phyloP scores from a whole-genome alignment of 257 asterid genomes.

The Solanum lycopersicoides region DNA sequence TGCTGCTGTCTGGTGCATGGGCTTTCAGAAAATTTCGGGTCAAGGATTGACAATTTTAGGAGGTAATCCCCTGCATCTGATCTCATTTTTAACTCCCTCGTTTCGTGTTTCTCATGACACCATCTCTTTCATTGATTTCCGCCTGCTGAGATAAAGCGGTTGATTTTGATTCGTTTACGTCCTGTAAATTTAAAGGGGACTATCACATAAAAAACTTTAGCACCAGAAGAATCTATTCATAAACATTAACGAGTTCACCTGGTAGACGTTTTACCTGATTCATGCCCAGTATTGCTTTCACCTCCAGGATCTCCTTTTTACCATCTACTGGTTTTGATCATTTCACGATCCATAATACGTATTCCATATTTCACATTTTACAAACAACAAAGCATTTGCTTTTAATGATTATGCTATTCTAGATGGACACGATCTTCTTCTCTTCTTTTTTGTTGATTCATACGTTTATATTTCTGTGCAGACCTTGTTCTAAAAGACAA shows the following conservation, averaged over 20 bases:
- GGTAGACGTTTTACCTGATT: neutral
- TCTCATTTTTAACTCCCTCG: neutral
- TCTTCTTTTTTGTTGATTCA: neutral
- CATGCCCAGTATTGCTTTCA: no score
- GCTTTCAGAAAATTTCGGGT: constrained; percentile 74
- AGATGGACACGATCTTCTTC: neutral
- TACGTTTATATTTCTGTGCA: constrained; percentile 11
- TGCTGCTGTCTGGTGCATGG: constrained; percentile 94
- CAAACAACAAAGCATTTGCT: neutral
- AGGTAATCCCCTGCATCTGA: constrained; percentile 32
- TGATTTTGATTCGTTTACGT: neutral
- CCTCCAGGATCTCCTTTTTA: neutral
- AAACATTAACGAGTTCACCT: neutral
- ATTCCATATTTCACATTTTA: neutral
- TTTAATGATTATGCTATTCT: neutral
- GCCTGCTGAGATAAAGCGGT: neutral
- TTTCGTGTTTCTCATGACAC: neutral
- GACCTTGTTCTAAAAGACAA: constrained; percentile 93
- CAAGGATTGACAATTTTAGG: constrained; percentile 85
- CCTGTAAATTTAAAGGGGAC: neutral
- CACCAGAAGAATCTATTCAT: neutral
- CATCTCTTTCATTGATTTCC: neutral
- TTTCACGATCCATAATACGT: neutral
- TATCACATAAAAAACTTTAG: neutral
- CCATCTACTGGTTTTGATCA: neutral